These are phyloP conservation scores for Spizellomyces punctatus DNA, from an alignment of 192 early-diverging fungal genomes.

Conservation along the genomic window DNA sequence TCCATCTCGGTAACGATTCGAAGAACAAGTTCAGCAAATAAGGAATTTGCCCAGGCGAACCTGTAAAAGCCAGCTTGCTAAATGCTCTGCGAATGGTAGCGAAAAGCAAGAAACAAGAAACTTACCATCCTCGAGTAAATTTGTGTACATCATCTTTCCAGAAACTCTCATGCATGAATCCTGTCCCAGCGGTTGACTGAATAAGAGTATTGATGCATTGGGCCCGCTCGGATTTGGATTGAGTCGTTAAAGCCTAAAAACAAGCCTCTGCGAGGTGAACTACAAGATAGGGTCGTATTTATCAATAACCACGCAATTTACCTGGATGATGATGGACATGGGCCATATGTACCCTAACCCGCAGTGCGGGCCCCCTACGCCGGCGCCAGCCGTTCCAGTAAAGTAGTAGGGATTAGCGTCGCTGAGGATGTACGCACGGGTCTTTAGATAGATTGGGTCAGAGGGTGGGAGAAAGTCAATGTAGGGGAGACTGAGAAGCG, in stretches of 20 bases:
- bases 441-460: constrained; percentile 59
- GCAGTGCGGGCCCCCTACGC: constrained; percentile 67
- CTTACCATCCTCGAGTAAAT: constrained; percentile 40
- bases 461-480: constrained; percentile 54
- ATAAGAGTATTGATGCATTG: constrained; percentile 60
- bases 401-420: constrained; percentile 71
- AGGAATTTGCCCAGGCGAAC: constrained; percentile 69
- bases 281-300: not conserved
- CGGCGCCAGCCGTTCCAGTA: constrained; percentile 48
- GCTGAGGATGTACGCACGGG: constrained; percentile 61
- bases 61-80: constrained; percentile 7
- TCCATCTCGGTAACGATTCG: not conserved
- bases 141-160: constrained; percentile 37
- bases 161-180: constrained; percentile 71
- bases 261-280: not conserved
- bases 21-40: constrained; percentile 47
- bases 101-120: not conserved
- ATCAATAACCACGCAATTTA: not conserved
- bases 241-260: not conserved
- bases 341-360: constrained; percentile 68
- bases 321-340: constrained; percentile 62
- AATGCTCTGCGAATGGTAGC: not conserved
- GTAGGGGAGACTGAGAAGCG: constrained; percentile 62
- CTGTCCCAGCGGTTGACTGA: constrained; percentile 51
- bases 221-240: constrained; percentile 46